These are phyloP conservation scores for Noccaea caerulescens DNA, from an alignment of 345 rosid genomes.

Conservation along the genomic window DNA sequence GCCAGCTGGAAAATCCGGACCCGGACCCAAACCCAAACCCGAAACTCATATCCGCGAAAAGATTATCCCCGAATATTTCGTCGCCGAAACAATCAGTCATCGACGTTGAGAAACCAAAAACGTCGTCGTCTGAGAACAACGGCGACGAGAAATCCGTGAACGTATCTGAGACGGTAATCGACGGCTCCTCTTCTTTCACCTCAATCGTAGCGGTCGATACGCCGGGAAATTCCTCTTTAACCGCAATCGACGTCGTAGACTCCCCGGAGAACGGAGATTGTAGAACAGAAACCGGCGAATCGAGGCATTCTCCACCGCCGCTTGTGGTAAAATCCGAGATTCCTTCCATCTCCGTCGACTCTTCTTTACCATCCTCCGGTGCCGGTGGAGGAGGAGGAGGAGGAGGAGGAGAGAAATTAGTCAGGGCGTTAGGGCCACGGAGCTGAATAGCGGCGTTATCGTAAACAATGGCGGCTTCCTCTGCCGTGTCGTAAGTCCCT, in stretches of 20 bases:
- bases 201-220: background rate
- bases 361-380: constrained; percentile 12
- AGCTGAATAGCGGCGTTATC: constrained; percentile 93
- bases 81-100: constrained; percentile 49
- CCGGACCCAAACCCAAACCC: constrained; percentile 56
- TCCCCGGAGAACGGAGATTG: constrained; percentile 55
- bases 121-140: constrained; percentile 45
- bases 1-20: constrained; percentile 57
- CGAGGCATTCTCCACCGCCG: constrained; percentile 41
- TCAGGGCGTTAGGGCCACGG: constrained; percentile 88
- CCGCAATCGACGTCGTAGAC: background rate
- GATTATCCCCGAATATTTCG: constrained; percentile 40
- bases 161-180: constrained; percentile 39
- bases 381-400: constrained; percentile 42
- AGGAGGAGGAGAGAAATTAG: constrained; percentile 70
- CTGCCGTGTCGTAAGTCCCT: constrained; percentile 90
- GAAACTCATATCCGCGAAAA: constrained; percentile 40
- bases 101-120: constrained; percentile 57
- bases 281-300: constrained; percentile 85
- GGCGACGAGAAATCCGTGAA: constrained; percentile 50
- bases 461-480: constrained; percentile 92
- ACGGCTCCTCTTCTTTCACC: constrained; percentile 27
- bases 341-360: background rate
- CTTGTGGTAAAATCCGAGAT: constrained; percentile 5
- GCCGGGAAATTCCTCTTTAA: constrained; percentile 32